Evolutionary conservation across 2,329 filamentous ascomycete genomes (phyloP), one percentile per base, ranked within the genome.

Genomic region (Beauveria pseudobassiana): DNA sequence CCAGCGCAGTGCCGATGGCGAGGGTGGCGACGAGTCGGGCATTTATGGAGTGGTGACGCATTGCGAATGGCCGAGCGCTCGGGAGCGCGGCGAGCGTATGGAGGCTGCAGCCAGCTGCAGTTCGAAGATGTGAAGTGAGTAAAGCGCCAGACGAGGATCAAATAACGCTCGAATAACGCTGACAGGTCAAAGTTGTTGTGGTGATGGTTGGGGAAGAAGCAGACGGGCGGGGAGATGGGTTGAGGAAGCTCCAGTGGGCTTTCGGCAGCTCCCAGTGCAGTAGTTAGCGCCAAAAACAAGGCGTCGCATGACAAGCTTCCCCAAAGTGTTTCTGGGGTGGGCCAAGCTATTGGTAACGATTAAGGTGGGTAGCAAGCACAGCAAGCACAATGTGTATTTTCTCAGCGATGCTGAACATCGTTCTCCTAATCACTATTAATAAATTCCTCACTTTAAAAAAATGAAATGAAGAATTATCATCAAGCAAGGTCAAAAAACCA

Each of bases 11-110:
- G 45, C 74, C 61, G 57, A 76, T 62, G 59, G 72, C 63, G 22
- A 67, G 67, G 18, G 68, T 68, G 58, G 71, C 69, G 64, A 69
- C 75, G 54, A 74, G 64, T 63, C 70, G 69, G 59, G 68, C 46
- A 51, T 20, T 64, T 40, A 69, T 63, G 64, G 68, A 66, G 64
- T 68, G 66, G 63, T 70, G 69, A 71, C 71, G 72, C 73, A 75
- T 75, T 18, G n/a, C n/a, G 30, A 26, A 59, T 14, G 45, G 48
- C 46, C 53, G 40, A 22, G 42, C 53, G 60, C 60, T 62, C 53
- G 46, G 30, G 34, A 24, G 45, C 45, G 60, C 53, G 26, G 46
- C 48, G 49, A 10, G 38, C 52, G 42, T 60, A 5, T 2, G 18
- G 48, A 60, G 26, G 40, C 49, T 60, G 26, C 57, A 60, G 49